Conservation (phyloP, 2,329 filamentous ascomycete genomes). For the Niveomyces coronatus region DNA sequence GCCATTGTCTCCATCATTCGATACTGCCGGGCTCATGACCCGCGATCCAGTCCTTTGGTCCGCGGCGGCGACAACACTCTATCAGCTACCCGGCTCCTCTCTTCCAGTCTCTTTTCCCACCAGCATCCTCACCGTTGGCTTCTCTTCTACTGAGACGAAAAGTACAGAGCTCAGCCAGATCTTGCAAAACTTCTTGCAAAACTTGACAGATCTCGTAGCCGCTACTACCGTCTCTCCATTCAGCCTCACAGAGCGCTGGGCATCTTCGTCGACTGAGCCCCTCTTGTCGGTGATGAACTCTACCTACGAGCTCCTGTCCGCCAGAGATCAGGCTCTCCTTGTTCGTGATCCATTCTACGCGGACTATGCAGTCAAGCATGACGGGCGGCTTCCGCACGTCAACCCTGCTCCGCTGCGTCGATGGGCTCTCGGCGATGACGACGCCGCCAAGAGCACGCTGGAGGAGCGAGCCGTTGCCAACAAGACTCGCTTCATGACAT, state of each 20-base stretch:
- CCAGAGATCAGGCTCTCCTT: conserved; percentile 24
- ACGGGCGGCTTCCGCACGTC: conserved; percentile 24
- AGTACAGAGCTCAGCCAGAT: conserved; percentile 13
- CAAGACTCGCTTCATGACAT: conserved; percentile 37
- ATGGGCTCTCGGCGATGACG: conserved; percentile 24
- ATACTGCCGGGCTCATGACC: conserved; percentile 33
- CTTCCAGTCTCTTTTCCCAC: conserved; percentile 19
- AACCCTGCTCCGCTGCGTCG: conserved; percentile 25
- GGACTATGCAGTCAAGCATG: conserved; percentile 21
- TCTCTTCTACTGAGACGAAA: conserved; percentile 14
- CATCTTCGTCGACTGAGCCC: conserved; percentile 12
- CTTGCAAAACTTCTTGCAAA: conserved; percentile 18
- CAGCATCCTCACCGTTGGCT: conserved; percentile 20
- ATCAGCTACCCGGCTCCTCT: conserved; percentile 24
- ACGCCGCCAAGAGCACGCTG: conserved; percentile 15
- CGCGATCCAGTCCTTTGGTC: conserved; percentile 26
- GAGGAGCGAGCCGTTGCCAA: conserved; percentile 35
- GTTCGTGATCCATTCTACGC: conserved; percentile 26
- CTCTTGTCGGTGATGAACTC: conserved; percentile 19
- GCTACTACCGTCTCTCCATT: conserved; percentile 12
- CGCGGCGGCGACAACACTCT: conserved; percentile 20
- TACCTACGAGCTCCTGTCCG: conserved; percentile 26
- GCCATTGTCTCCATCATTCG: conserved; percentile 29
- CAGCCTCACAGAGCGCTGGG: conserved; percentile 18
- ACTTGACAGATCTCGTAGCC: conserved; percentile 18